Evolutionary conservation across 768 basidiomycete genomes (phyloP), one percentile per base, ranked within the genome.

Genomic region (Pulveroboletus sp.): DNA sequence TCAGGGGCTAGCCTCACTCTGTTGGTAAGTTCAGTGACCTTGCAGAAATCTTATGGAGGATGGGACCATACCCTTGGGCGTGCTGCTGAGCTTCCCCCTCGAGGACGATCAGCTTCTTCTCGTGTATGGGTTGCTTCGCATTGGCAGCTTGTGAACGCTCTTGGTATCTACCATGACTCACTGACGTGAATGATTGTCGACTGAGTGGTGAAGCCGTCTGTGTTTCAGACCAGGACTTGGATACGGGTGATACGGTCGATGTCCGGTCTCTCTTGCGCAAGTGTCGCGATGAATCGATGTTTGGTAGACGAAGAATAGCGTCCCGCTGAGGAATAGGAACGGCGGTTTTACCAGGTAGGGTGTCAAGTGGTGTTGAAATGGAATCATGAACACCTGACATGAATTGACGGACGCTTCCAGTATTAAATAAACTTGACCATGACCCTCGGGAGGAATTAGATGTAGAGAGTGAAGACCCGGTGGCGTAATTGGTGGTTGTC

Each of bases 361-460:
- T 56, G 15, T 67, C 66, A 4, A 70, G 59, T 8, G 76, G 74
- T 17, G 70, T 74, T 36, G 65, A 67, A 15, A 76, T 68, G 1
- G 75, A 71, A 55, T 80, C 82, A 31, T 80, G 78, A 27, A 81
- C 71, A 30, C 83, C 80, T 10, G 74, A 73, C 56, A 89, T 81
- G 50, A 90, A 79, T 49, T 88, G 84, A 26, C 84, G 75, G 68
- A 89, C 72, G 38, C 73, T 77, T 15, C 78, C 79, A 1, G 85
- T 71, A 51, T 81, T 84, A 63, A 89, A 86, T 10, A 91, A 61
- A 58, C 82, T 89, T 0, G 87, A 85, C 89, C 89, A 91, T 0
- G 89, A 89, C 8, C 82, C 86, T 39, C 82, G 76, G 3, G 89
- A 89, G 4, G 86, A 82, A 40, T 69, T 77, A 0, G 83, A 82